Conservation (phyloP, 106 monocot genomes). For the Dendrobium nobile region DNA sequence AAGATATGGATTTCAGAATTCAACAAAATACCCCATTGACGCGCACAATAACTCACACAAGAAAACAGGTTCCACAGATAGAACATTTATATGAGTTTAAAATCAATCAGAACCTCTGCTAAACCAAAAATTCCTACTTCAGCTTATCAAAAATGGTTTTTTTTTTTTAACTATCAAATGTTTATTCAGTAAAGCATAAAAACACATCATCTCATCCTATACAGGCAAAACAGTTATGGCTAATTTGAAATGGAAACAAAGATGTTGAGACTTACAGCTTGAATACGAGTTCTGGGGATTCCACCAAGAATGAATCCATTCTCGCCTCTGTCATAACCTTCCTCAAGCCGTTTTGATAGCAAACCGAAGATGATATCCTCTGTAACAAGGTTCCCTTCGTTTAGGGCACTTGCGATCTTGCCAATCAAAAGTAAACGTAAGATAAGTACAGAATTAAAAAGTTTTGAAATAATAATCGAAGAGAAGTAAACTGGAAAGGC, state of each 20-base stretch:
- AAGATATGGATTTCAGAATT: background rate
- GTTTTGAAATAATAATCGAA: background rate
- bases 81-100: background rate
- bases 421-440: background rate
- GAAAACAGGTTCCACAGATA: background rate
- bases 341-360: constrained; percentile 77
- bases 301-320: constrained; percentile 96
- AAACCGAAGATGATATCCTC: constrained; percentile 90
- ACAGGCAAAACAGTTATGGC: background rate
- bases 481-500: background rate
- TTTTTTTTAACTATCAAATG: background rate
- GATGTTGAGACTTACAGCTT: constrained; percentile 65
- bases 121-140: background rate
- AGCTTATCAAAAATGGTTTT: too few relatives aligned
- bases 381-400: constrained; percentile 80
- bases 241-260: background rate
- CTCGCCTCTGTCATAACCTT: constrained; percentile 63
- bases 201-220: background rate
- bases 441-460: background rate
- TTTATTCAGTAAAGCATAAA: background rate
- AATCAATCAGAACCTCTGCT: background rate
- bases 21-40: background rate
- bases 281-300: constrained; percentile 64
- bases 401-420: constrained; percentile 86
- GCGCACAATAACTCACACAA: background rate